phyloP scores from a whole-genome alignment of 2,329 filamentous ascomycete species.

The Exophiala sp. region DNA sequence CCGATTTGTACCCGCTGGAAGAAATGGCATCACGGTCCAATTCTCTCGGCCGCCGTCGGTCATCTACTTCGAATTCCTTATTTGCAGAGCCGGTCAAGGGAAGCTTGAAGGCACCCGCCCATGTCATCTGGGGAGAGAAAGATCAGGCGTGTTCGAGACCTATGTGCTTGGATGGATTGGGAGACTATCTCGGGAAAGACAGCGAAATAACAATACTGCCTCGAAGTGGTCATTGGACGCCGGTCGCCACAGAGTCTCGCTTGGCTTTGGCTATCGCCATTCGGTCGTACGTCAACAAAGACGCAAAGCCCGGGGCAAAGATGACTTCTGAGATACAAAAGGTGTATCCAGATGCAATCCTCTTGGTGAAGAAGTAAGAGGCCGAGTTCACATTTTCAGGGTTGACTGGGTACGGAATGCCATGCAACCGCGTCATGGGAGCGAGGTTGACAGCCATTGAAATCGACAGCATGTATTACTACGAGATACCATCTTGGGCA shows the following conservation, averaged over 20 bases:
- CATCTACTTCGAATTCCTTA: constrained; percentile 29
- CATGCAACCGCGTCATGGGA: too few relatives aligned
- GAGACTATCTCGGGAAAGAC: constrained; percentile 45
- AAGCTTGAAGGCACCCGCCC: constrained; percentile 47
- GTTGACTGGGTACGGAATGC: too few relatives aligned
- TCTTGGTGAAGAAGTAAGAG: constrained; percentile 26
- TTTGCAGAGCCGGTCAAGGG: constrained; percentile 44
- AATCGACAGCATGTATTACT: not conserved
- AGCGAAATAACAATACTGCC: constrained; percentile 49
- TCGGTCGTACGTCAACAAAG: constrained; percentile 16
- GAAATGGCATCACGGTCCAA: constrained; percentile 22
- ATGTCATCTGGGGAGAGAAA: constrained; percentile 49
- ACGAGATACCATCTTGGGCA: not conserved
- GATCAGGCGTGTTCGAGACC: constrained; percentile 48
- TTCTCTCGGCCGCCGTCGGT: constrained; percentile 23
- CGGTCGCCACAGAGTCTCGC: constrained; percentile 43
- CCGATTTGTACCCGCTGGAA: constrained; percentile 44
- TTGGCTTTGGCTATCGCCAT: constrained; percentile 37
- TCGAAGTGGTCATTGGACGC: constrained; percentile 50
- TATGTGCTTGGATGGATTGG: constrained; percentile 49
- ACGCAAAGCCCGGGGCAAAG: constrained; percentile 16
- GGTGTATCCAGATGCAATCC: constrained; percentile 25
- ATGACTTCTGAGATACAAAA: constrained; percentile 23
- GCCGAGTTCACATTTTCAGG: too few relatives aligned
- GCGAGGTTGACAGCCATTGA: not conserved